phyloP scores from a whole-genome alignment of 345 rosid genomes.

The Aquilaria sinensis region DNA sequence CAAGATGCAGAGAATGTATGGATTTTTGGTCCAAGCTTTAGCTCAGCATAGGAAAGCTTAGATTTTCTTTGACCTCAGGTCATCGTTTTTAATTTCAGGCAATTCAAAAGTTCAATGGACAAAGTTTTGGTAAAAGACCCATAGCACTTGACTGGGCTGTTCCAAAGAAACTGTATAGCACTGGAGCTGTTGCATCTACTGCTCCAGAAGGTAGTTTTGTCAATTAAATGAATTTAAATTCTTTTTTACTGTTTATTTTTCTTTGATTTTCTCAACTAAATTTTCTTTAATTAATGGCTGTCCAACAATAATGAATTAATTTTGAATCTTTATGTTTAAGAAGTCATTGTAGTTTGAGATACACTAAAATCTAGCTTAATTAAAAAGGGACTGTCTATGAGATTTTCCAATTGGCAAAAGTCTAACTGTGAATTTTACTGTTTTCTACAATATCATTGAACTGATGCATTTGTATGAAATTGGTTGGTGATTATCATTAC shows the following conservation, averaged over 20 bases:
- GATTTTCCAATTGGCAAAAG: too few relatives aligned
- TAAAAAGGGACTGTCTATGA: too few relatives aligned
- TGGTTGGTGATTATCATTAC: too few relatives aligned
- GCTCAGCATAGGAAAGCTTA: background rate
- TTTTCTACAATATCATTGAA: too few relatives aligned
- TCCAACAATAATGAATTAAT: too few relatives aligned
- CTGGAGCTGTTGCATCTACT: slow-evolving; percentile 32
- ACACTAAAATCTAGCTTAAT: too few relatives aligned
- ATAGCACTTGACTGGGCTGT: slow-evolving; percentile 98
- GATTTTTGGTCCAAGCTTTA: slow-evolving; percentile 13
- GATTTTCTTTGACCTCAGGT: slow-evolving; percentile 3
- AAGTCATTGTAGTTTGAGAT: too few relatives aligned
- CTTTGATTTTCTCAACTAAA: background rate
- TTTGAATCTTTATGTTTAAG: too few relatives aligned
- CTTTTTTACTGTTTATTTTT: slow-evolving; percentile 2
- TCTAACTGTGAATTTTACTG: too few relatives aligned
- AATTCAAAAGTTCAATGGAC: slow-evolving; percentile 81
- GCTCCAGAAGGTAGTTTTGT: slow-evolving; percentile 50
- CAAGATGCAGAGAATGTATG: slow-evolving; percentile 81
- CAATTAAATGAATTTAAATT: slow-evolving; percentile 8
- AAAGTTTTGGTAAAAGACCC: slow-evolving; percentile 64
- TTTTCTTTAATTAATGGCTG: background rate
- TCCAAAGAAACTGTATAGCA: slow-evolving; percentile 70
- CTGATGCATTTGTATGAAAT: too few relatives aligned
- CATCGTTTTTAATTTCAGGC: slow-evolving; percentile 46